Percentiles rank a stretch among this genome's conserved stretches.
Evolutionary conservation across 306 rosid genomes (phyloP).

Genomic region (Phaseolus lunatus): DNA sequence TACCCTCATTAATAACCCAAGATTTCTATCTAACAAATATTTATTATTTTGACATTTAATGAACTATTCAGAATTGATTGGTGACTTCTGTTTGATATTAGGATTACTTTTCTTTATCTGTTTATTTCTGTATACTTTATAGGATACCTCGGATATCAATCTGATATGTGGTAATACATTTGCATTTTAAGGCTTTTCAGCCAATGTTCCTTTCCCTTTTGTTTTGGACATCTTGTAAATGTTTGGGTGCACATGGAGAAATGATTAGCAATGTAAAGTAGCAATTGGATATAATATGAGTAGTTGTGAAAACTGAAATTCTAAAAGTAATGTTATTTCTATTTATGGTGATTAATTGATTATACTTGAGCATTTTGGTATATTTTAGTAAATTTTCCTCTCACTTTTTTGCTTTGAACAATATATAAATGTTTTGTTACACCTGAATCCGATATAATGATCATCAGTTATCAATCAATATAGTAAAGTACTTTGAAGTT

Average conservation of each 20-base stretch:
- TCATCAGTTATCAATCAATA: constrained; percentile 1
- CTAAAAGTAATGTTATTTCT: not conserved
- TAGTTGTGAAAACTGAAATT: constrained; percentile 7
- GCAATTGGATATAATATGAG: not conserved
- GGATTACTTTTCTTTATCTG: constrained; percentile 21
- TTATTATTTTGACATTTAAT: constrained; percentile 23
- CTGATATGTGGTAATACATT: not conserved
- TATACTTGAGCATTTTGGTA: not conserved
- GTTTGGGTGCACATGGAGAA: not conserved
- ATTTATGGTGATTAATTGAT: not conserved
- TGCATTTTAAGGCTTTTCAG: constrained; percentile 11
- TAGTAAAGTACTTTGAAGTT: not conserved
- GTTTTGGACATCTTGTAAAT: not conserved
- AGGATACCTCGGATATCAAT: not conserved
- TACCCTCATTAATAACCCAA: constrained; percentile 11
- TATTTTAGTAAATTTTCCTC: constrained; percentile 8
- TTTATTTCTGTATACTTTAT: not conserved
- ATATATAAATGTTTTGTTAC: constrained; percentile 4
- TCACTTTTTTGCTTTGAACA: not conserved
- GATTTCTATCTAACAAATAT: not conserved
- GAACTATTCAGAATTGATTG: not conserved
- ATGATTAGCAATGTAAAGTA: constrained; percentile 19
- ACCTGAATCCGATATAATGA: constrained; percentile 8
- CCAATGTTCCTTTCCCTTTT: constrained; percentile 7
- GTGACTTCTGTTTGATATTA: not conserved